These are phyloP conservation scores for Calcarisporium arbuscula DNA, from an alignment of 2,329 filamentous ascomycete species.

Conservation along the genomic window DNA sequence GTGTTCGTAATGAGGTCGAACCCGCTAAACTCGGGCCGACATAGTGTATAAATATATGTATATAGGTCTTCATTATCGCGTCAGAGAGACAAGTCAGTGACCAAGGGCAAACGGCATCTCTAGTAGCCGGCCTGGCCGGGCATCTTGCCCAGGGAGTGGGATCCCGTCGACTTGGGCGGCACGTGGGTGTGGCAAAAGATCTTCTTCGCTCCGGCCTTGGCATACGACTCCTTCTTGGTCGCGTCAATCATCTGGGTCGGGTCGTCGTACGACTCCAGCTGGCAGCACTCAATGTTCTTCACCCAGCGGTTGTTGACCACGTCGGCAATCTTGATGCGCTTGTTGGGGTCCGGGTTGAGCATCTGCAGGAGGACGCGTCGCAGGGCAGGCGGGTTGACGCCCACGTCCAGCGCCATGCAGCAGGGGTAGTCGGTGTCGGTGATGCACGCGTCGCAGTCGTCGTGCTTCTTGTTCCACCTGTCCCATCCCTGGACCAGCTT, in stretches of 20 bases:
- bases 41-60: too few relatives aligned
- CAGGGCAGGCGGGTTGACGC: constrained; percentile 60
- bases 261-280: constrained; percentile 63
- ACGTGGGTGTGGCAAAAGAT: constrained; percentile 56
- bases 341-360: constrained; percentile 70
- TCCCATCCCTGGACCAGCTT: constrained; percentile 62
- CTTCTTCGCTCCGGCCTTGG: constrained; percentile 37
- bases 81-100: too few relatives aligned
- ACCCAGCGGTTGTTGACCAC: constrained; percentile 67
- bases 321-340: constrained; percentile 63
- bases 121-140: constrained; percentile 50
- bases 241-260: constrained; percentile 55
- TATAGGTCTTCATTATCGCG: too few relatives aligned
- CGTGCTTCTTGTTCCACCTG: constrained; percentile 54
- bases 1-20: too few relatives aligned
- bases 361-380: constrained; percentile 70
- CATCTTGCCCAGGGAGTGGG: constrained; percentile 48
- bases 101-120: too few relatives aligned
- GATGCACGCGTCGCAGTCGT: constrained; percentile 26
- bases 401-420: constrained; percentile 57
- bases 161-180: constrained; percentile 37
- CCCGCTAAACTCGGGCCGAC: too few relatives aligned
- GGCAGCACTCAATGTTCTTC: constrained; percentile 72
- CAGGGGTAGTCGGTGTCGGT: constrained; percentile 60
- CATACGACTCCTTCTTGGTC: constrained; percentile 47